Base-by-base conservation (phyloP, 257 asterid species). In the Galeopsis tetrahit region DNA sequence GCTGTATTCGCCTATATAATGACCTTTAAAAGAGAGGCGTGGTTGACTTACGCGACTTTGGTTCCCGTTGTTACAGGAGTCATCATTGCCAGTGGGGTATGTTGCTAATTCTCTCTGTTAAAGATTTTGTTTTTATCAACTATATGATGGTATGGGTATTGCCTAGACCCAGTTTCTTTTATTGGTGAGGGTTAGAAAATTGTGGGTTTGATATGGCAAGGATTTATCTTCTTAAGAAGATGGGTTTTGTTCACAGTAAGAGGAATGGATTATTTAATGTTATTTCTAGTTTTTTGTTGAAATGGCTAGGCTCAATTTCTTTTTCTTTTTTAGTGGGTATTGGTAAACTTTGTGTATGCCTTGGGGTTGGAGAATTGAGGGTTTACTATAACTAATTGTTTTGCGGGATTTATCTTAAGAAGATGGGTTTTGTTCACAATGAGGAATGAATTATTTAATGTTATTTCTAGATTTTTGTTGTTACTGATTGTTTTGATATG, bases 61-160 rank as follows among this genome's bases (percentile, higher is more conserved):
- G n/a, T 90, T 76, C 97, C 95, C 0, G 95, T 90, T 28, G 93
- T 88, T 57, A 85, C 96, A 10, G 96, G 96, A 10, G 95, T 90
- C 43, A 68, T 90, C 63, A 88, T 90, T 76, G 96, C 96, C 44
- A 88, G 93, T 70, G 97, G 95, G 86, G 97, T 90, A 86, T 77
- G 89, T 61, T 71, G 39, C 36, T 64, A 56, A 8, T 59, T 56
- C 7, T 13, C 13, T 39, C 9, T 72, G 42, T 72, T 44, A 42
- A 74, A 69, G 66, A 35, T 5, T 2, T 9, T 42, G 35, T 7
- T 35, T 68, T 43, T 72, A 68, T 73, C 64, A 28, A 10, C 6
- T 66, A 56, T 10, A 0, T 21, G 28, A 21, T 21, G 28, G 28
- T 21, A 43, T 38, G 35, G 14, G 21, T 32, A 31, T 7, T 2